Percentiles rank a stretch among this genome's conserved stretches.
These are phyloP conservation scores for Aquanectria penicillioides DNA, from an alignment of 2,329 filamentous ascomycete species.

Conservation along the genomic window DNA sequence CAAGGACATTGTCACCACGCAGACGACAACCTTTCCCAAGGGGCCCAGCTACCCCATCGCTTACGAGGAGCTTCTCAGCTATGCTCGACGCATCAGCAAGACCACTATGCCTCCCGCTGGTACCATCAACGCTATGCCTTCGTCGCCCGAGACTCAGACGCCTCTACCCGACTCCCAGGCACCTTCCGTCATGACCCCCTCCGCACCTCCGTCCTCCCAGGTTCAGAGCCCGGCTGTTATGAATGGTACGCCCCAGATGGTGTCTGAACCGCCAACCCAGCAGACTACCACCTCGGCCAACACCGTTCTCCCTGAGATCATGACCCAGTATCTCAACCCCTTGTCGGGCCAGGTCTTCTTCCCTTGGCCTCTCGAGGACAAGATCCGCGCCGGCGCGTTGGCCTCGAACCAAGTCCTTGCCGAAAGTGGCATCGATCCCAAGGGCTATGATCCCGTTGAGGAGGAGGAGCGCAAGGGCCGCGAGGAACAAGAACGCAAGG, in stretches of 20 bases:
- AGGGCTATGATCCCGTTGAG: conserved; percentile 65
- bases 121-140: conserved; percentile 52
- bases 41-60: conserved; percentile 65
- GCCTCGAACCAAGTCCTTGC: conserved; percentile 70
- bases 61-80: conserved; percentile 79
- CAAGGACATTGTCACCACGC: conserved; percentile 74
- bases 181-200: conserved; percentile 45
- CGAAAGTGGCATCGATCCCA: conserved; percentile 71
- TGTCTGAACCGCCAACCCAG: conserved; percentile 46
- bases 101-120: conserved; percentile 78
- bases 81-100: conserved; percentile 82
- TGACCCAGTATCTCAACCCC: conserved; percentile 64
- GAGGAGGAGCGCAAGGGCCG: conserved; percentile 62
- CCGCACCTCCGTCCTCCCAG: conserved; percentile 46
- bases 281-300: conserved; percentile 45
- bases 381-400: conserved; percentile 75
- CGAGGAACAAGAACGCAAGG: conserved; percentile 60
- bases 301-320: conserved; percentile 59
- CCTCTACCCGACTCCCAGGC: conserved; percentile 45
- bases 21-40: conserved; percentile 65
- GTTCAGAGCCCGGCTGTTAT: conserved; percentile 46
- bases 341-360: conserved; percentile 70
- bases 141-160: conserved; percentile 44
- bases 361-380: conserved; percentile 79
- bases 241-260: conserved; percentile 45